Evolutionary conservation across 768 basidiomycete species (phyloP).

Genomic region (Pisolithus microcarpus): DNA sequence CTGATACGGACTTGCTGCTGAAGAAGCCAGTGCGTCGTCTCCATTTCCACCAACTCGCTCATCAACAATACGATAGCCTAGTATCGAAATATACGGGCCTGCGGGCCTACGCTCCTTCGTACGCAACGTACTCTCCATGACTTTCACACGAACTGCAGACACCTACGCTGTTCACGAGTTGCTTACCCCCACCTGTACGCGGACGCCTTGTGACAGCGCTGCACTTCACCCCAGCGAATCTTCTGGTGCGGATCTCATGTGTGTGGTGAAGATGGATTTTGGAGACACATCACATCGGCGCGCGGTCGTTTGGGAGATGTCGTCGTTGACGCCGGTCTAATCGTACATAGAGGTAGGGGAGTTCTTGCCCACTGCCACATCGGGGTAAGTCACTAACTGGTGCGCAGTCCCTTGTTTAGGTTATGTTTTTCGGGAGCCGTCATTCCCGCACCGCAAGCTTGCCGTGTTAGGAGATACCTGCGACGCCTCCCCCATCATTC

Average conservation of each 20-base stretch:
- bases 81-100: slow-evolving; percentile 72
- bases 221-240: slow-evolving; percentile 59
- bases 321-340: slow-evolving; percentile 67
- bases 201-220: slow-evolving; percentile 41
- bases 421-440: slow-evolving; percentile 62
- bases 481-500: slow-evolving; percentile 53
- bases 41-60: not conserved
- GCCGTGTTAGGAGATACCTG: slow-evolving; percentile 75
- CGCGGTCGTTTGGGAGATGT: slow-evolving; percentile 36
- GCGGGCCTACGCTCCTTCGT: slow-evolving; percentile 70
- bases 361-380: not conserved
- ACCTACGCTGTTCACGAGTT: slow-evolving; percentile 77
- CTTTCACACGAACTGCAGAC: slow-evolving; percentile 51
- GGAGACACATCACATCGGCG: slow-evolving; percentile 46
- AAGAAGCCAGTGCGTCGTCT: slow-evolving; percentile 9
- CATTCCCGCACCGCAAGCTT: slow-evolving; percentile 47
- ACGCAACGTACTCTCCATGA: slow-evolving; percentile 62
- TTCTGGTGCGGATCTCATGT: slow-evolving; percentile 53
- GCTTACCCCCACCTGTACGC: slow-evolving; percentile 45
- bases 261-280: slow-evolving; percentile 51
- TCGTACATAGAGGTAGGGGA: slow-evolving; percentile 69
- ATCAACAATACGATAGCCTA: not conserved
- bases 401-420: slow-evolving; percentile 54
- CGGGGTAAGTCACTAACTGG: not conserved
- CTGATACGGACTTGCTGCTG: slow-evolving; percentile 5